Percentiles rank a stretch among this genome's conserved stretches.
Evolutionary conservation across 805 yeast species (phyloP).

Genomic region (Wickerhamomyces sydowiorum): DNA sequence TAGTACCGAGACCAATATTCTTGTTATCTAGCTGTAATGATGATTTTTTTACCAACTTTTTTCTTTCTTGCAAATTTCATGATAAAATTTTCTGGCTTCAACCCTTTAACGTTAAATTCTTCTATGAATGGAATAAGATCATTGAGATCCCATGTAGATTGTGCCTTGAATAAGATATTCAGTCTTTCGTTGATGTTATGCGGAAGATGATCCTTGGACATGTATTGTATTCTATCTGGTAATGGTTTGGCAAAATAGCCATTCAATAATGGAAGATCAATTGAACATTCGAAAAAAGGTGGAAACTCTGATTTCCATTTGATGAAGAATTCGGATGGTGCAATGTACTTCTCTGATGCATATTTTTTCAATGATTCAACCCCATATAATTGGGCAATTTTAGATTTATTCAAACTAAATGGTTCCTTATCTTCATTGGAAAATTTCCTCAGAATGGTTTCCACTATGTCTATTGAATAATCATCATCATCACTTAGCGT

Average conservation of each 20-base stretch:
- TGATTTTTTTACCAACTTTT: slow-evolving; percentile 35
- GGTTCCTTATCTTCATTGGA: slow-evolving; percentile 19
- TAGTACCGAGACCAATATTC: not conserved
- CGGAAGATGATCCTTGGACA: slow-evolving; percentile 46
- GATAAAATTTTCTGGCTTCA: slow-evolving; percentile 52
- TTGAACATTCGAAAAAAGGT: slow-evolving; percentile 51
- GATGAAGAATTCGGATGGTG: slow-evolving; percentile 51
- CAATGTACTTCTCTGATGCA: slow-evolving; percentile 24
- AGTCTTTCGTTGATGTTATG: slow-evolving; percentile 43
- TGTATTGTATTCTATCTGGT: slow-evolving; percentile 41
- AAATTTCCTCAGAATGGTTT: slow-evolving; percentile 47
- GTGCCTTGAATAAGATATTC: slow-evolving; percentile 44
- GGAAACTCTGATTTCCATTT: slow-evolving; percentile 63
- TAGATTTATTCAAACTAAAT: slow-evolving; percentile 35
- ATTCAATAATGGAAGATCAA: slow-evolving; percentile 45
- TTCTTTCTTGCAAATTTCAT: slow-evolving; percentile 58
- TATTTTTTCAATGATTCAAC: slow-evolving; percentile 38
- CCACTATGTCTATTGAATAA: slow-evolving; percentile 37
- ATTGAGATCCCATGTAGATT: slow-evolving; percentile 52
- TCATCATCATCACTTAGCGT: slow-evolving; percentile 26
- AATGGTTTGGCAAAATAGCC: slow-evolving; percentile 52
- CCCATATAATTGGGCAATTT: slow-evolving; percentile 62
- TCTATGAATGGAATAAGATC: slow-evolving; percentile 61
- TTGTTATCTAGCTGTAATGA: slow-evolving; percentile 26
- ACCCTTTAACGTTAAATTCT: slow-evolving; percentile 47